Conservation (phyloP, 139 green algal genomes). For the Medakamo hakoo region DNA sequence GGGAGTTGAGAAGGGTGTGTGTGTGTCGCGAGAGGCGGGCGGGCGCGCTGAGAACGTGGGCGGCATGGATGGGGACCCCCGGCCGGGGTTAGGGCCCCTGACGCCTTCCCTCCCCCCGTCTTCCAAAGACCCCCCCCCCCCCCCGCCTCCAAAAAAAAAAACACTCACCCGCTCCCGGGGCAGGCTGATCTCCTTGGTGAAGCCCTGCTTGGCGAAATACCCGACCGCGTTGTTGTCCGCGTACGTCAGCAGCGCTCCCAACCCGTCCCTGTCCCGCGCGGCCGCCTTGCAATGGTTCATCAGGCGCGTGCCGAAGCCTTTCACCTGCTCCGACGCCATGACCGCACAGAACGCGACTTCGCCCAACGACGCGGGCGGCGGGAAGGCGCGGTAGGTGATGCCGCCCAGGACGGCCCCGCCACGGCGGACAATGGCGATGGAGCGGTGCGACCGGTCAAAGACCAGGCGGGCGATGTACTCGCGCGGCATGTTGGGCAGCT, state of each 20-base stretch:
- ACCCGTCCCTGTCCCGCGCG: slow-evolving; percentile 50
- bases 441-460: slow-evolving; percentile 62
- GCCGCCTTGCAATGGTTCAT: slow-evolving; percentile 87
- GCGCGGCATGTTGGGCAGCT: slow-evolving; percentile 97
- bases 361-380: slow-evolving; percentile 43
- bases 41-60: not conserved
- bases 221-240: slow-evolving; percentile 97
- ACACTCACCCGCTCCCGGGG: slow-evolving; percentile 25
- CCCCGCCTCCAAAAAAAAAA: not conserved
- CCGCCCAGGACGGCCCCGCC: slow-evolving; percentile 58
- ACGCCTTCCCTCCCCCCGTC: not conserved
- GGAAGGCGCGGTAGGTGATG: slow-evolving; percentile 89
- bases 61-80: not conserved
- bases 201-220: slow-evolving; percentile 96
- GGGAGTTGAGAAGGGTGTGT: not conserved
- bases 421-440: slow-evolving; percentile 40
- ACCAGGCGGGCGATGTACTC: slow-evolving; percentile 94
- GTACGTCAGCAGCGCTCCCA: slow-evolving; percentile 93
- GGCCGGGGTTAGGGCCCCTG: not conserved
- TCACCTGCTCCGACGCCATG: slow-evolving; percentile 77
- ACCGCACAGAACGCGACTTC: slow-evolving; percentile 98
- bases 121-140: not conserved
- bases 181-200: slow-evolving; percentile 74
- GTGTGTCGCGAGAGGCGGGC: not conserved
- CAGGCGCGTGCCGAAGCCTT: slow-evolving; percentile 85